Evolutionary conservation across 352 stramenopile species (phyloP).

Genomic region (Phytophthora hybrid): DNA sequence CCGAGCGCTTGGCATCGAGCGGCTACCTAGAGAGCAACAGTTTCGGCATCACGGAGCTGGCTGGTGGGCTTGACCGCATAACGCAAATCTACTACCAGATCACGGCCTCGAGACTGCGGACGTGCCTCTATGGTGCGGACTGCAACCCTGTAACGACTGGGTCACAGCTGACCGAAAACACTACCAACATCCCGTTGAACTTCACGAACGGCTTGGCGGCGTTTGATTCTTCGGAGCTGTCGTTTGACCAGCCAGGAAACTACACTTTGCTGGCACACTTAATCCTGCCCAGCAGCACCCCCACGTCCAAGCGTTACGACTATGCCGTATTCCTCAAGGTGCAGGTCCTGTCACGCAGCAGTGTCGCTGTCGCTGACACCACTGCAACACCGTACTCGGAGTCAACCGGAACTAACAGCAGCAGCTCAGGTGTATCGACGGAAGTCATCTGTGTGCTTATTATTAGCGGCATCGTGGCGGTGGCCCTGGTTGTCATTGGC

Average conservation of each 20-base stretch:
- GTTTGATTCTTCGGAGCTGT: slow-evolving; percentile 67
- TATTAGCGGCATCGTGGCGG: slow-evolving; percentile 73
- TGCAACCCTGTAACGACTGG: slow-evolving; percentile 65
- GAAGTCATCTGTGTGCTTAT: slow-evolving; percentile 72
- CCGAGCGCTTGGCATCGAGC: slow-evolving; percentile 46
- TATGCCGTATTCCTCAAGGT: slow-evolving; percentile 69
- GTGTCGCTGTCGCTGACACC: slow-evolving; percentile 33
- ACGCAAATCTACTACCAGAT: slow-evolving; percentile 66
- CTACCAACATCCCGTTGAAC: slow-evolving; percentile 61
- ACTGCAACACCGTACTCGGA: slow-evolving; percentile 49
- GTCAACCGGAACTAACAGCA: slow-evolving; percentile 26
- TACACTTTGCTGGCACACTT: slow-evolving; percentile 72
- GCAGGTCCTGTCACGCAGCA: slow-evolving; percentile 40
- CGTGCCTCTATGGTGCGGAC: slow-evolving; percentile 50
- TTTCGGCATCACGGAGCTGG: slow-evolving; percentile 57
- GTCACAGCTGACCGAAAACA: slow-evolving; percentile 53
- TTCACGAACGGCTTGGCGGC: slow-evolving; percentile 57
- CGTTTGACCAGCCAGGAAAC: slow-evolving; percentile 54
- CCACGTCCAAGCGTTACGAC: slow-evolving; percentile 63
- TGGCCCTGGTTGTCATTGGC: slow-evolving; percentile 69
- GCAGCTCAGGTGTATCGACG: slow-evolving; percentile 59
- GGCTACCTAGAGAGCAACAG: slow-evolving; percentile 49
- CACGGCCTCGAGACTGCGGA: slow-evolving; percentile 61
- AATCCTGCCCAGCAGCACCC: slow-evolving; percentile 56
- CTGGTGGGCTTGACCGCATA: slow-evolving; percentile 54